Percentiles rank a stretch among this genome's conserved stretches.
Evolutionary conservation across 257 asterid genomes (phyloP).

Genomic region (Plantago ovata): DNA sequence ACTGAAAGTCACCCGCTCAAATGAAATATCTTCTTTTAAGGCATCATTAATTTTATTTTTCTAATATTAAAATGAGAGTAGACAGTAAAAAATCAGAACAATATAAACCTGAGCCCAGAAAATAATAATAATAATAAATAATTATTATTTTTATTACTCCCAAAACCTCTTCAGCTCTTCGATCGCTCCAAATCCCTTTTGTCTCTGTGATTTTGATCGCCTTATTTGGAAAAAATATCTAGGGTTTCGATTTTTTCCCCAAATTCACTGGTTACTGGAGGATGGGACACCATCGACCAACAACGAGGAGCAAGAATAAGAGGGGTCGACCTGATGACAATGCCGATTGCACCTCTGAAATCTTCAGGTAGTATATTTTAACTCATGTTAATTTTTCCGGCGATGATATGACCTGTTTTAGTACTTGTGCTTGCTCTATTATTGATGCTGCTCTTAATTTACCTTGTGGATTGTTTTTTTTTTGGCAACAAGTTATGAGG

Average conservation of each 20-base stretch:
- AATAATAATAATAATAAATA: neutral
- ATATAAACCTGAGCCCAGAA: neutral
- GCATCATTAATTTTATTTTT: neutral
- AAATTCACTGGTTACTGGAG: conserved; percentile 16
- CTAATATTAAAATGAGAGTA: neutral
- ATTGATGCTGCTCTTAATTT: conserved; percentile 2
- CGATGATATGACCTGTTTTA: neutral
- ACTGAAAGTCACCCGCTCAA: conserved; percentile 31
- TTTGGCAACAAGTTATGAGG: too few relatives aligned
- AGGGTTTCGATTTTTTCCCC: conserved; percentile 8
- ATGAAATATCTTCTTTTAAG: conserved; percentile 8
- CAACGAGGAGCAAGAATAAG: conserved; percentile 86
- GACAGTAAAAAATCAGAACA: neutral
- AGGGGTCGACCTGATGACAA: conserved; percentile 66
- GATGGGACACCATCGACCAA: conserved; percentile 82
- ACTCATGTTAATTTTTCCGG: neutral
- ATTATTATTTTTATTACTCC: neutral
- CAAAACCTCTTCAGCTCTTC: conserved; percentile 3
- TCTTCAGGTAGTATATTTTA: conserved; percentile 42
- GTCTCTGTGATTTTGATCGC: conserved; percentile 17
- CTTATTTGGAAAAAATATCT: neutral
- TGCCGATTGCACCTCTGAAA: conserved; percentile 57
- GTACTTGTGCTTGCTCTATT: conserved; percentile 4
- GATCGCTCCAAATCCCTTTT: neutral
- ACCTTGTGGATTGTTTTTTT: too few relatives aligned